A percentile compares a stretch with the other conserved stretches of the same genome.
Conservation (phyloP, 805 yeast species). For the Candida koratica region DNA sequence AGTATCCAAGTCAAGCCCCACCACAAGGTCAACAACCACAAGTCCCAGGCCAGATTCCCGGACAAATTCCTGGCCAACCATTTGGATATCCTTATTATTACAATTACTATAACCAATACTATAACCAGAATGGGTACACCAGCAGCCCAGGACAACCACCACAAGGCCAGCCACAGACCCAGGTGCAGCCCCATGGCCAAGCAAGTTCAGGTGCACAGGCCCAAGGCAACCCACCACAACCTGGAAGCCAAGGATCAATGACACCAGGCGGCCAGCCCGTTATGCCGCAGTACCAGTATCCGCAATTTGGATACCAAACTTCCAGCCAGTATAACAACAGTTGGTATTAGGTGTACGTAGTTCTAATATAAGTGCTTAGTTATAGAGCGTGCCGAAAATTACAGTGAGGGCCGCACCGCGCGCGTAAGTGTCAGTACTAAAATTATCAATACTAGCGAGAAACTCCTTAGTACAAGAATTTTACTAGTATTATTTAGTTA, state of each 20-base stretch:
- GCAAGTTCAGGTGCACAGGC: slow-evolving; percentile 7
- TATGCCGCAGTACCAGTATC: slow-evolving; percentile 44
- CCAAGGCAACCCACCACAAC: slow-evolving; percentile 18
- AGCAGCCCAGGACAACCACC: slow-evolving; percentile 17
- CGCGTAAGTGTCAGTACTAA: slow-evolving; percentile 14
- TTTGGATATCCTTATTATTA: slow-evolving; percentile 41
- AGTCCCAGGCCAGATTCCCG: slow-evolving; percentile 12
- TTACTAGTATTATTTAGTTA: slow-evolving; percentile 7
- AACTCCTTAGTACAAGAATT: slow-evolving; percentile 6
- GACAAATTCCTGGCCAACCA: slow-evolving; percentile 25
- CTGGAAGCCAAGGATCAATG: slow-evolving; percentile 16
- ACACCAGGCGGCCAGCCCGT: slow-evolving; percentile 33
- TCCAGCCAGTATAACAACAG: slow-evolving; percentile 26
- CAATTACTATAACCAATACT: slow-evolving; percentile 38
- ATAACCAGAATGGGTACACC: slow-evolving; percentile 21
- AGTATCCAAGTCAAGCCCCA: slow-evolving; percentile 13
- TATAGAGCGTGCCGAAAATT: too few relatives aligned
- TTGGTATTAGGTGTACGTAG: slow-evolving; percentile 32
- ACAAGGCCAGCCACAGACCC: slow-evolving; percentile 15
- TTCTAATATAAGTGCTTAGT: slow-evolving; percentile 3
- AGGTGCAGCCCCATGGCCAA: slow-evolving; percentile 17
- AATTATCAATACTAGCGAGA: slow-evolving; percentile 9
- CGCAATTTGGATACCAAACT: slow-evolving; percentile 45
- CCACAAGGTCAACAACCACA: slow-evolving; percentile 17
- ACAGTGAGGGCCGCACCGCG: too few relatives aligned